phyloP scores from a whole-genome alignment of 257 asterid genomes.

The Scutellaria galericulata region DNA sequence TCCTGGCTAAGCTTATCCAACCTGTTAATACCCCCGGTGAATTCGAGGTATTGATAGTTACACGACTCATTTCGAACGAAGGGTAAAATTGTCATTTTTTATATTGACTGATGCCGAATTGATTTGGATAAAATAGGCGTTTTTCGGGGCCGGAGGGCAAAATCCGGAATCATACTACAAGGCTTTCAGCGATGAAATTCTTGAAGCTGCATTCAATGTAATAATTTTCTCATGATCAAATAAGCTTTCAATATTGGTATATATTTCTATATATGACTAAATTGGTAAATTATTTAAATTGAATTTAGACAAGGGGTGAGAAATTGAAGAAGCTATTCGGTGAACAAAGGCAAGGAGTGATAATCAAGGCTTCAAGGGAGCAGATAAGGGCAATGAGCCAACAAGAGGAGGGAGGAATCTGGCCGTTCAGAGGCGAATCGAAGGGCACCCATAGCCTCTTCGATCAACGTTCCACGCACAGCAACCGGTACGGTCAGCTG shows the following conservation, averaged over 20 bases:
- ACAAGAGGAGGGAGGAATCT: conserved; percentile 60
- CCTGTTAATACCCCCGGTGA: conserved; percentile 63
- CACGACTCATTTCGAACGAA: no score
- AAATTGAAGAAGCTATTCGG: conserved; percentile 49
- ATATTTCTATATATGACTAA: not conserved
- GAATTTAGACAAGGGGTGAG: conserved; percentile 46
- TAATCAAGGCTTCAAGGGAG: conserved; percentile 63
- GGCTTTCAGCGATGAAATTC: conserved; percentile 65
- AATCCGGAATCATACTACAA: conserved; percentile 53
- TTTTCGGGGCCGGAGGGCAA: conserved; percentile 65
- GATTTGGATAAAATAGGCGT: conserved; percentile 39
- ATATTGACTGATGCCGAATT: not conserved
- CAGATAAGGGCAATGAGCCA: conserved; percentile 61
- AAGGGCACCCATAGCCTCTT: conserved; percentile 47
- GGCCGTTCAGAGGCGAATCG: conserved; percentile 70
- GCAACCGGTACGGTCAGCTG: conserved; percentile 64
- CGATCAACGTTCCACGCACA: conserved; percentile 39
- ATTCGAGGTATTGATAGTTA: conserved; percentile 44
- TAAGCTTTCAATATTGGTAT: not conserved
- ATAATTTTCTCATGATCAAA: not conserved
- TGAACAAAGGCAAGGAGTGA: conserved; percentile 50
- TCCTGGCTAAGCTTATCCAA: conserved; percentile 52
- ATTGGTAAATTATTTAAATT: not conserved
- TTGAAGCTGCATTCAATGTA: conserved; percentile 70
- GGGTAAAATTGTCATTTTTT: no score